Evolutionary conservation across 2,329 filamentous ascomycete genomes (phyloP), one percentile per base, ranked within the genome.

Genomic region (Cladosporium sp.): DNA sequence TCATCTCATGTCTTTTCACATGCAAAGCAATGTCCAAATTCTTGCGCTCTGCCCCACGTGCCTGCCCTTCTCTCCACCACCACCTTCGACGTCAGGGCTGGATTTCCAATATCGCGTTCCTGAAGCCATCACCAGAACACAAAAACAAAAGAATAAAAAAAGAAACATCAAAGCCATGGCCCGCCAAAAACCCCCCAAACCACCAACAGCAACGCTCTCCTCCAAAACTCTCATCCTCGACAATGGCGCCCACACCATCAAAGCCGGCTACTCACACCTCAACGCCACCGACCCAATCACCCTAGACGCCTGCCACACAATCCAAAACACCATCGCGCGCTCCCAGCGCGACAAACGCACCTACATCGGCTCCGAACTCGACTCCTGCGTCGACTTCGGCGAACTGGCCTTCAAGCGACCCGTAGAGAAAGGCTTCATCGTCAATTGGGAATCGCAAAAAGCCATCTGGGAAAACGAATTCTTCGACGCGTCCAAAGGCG

Each of bases 361-460:
- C 4, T 96, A 95, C 74, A 86, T 97, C 67, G 93, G 87, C 15
- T 88, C 91, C 0, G 90, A 96, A 71, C 82, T 97, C 1, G 86
- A 89, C 10, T 85, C 87, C 66, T 96, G 94, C 78, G 89, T 86
- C 70, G 94, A 99, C 75, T 97, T 92, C 81, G 92, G 93, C 70
- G 94, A 97, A 77, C 87, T 96, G 24, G 86, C 87, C 10, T 97
- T 97, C 74, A 87, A 94, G 1, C 85, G 94, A 0, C 95, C 95
- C 0, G 91, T 98, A 1, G 95, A 99, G 78, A 96, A 93, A 78
- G 95, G 95, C 8, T 98, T 92, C 75, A 84, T 98, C 59, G 93
- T 98, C 68, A 97, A 94, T 75, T 99, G 95, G 95, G 95, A 99
- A 78, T 90, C 91, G 0, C 88, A 99, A 81, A 94, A 92, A 79